These are phyloP conservation scores for Plectranthus barbatus DNA, from an alignment of 257 asterid species.

Conservation along the genomic window DNA sequence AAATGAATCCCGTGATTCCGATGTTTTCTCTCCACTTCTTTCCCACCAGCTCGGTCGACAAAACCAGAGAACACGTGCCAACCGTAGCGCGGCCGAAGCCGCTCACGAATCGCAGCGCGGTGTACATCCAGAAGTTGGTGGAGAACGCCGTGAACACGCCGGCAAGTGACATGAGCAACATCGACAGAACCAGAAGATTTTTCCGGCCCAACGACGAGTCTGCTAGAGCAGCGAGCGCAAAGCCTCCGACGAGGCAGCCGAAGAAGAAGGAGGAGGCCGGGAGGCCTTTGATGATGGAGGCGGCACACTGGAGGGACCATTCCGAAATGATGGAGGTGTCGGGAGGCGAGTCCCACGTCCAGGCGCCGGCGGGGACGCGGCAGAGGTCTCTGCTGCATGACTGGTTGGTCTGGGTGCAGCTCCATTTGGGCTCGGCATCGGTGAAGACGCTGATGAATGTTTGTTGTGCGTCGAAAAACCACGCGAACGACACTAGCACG, in stretches of 20 bases:
- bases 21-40: slow-evolving; percentile 48
- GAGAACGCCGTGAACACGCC: slow-evolving; percentile 40
- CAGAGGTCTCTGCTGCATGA: slow-evolving; percentile 20
- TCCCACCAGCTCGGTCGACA: slow-evolving; percentile 59
- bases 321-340: slow-evolving; percentile 45
- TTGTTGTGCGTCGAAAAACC: slow-evolving; percentile 72
- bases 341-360: slow-evolving; percentile 44
- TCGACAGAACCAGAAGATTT: slow-evolving; percentile 32
- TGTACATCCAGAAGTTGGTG: slow-evolving; percentile 37
- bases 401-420: slow-evolving; percentile 3
- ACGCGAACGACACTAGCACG: slow-evolving; percentile 43
- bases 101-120: slow-evolving; percentile 28
- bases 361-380: slow-evolving; percentile 24
- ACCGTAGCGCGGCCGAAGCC: slow-evolving; percentile 51
- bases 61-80: slow-evolving; percentile 50
- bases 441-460: slow-evolving; percentile 56
- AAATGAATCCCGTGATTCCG: slow-evolving; percentile 47
- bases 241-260: slow-evolving; percentile 60
- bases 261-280: slow-evolving; percentile 56
- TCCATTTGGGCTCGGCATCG: slow-evolving; percentile 51
- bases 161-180: slow-evolving; percentile 43
- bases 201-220: slow-evolving; percentile 65
- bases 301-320: slow-evolving; percentile 62
- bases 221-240: slow-evolving; percentile 49
- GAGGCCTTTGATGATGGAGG: slow-evolving; percentile 43